A percentile compares a stretch with the other conserved stretches of the same genome.
Evolutionary conservation across 1,139 yeast genomes (phyloP).

Genomic region (Candida sojae): DNA sequence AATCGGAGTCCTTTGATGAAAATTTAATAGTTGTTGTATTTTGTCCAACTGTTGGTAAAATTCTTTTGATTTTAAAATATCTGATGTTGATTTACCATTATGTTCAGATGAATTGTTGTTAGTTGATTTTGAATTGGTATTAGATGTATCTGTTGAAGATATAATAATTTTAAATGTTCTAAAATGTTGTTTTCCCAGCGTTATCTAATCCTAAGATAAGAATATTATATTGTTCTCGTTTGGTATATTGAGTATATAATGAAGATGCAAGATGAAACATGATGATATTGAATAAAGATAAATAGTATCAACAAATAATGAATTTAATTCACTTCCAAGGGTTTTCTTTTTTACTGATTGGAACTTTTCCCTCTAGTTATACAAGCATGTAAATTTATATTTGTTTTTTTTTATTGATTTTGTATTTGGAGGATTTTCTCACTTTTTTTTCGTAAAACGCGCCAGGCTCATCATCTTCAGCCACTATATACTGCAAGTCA

Average conservation of each 20-base stretch:
- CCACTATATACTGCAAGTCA: not conserved
- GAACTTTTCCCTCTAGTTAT: no score
- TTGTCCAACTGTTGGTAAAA: conserved; percentile 58
- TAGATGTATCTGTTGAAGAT: conserved; percentile 26
- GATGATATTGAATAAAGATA: conserved; percentile 11
- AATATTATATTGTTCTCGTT: conserved; percentile 54
- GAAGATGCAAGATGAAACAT: conserved; percentile 53
- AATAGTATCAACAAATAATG: not conserved
- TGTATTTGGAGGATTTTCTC: not conserved
- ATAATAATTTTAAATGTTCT: conserved; percentile 45
- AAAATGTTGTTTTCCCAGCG: conserved; percentile 84
- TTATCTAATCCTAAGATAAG: conserved; percentile 89
- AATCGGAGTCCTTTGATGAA: conserved; percentile 26
- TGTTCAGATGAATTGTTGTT: conserved; percentile 5
- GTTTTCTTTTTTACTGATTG: no score
- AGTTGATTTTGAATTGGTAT: conserved; percentile 12
- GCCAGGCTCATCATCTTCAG: not conserved
- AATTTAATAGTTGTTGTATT: conserved; percentile 54
- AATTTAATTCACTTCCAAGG: no score
- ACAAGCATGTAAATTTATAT: no score
- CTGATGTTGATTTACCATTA: conserved; percentile 19
- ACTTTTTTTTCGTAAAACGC: not conserved
- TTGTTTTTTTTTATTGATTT: not conserved
- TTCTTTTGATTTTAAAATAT: conserved; percentile 38
- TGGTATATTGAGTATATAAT: conserved; percentile 48